Percentiles rank a stretch among this genome's conserved stretches.
phyloP scores from a whole-genome alignment of 768 basidiomycete genomes.

The Tulasnella sp. region DNA sequence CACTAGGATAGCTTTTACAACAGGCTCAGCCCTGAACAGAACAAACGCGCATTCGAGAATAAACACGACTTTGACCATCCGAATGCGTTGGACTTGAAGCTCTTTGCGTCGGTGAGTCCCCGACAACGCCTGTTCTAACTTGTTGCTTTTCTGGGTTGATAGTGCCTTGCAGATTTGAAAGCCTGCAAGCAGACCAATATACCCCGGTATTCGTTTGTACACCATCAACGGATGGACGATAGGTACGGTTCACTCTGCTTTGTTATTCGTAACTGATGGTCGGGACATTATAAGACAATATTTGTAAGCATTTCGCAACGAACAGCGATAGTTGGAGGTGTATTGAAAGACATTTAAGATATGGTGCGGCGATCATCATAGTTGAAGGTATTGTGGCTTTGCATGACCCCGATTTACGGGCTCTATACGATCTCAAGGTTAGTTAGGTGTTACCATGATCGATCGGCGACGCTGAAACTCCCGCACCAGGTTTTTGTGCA shows the following conservation, averaged over 20 bases:
- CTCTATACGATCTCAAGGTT: constrained; percentile 85
- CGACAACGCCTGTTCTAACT: neutral
- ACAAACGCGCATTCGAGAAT: constrained; percentile 70
- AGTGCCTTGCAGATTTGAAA: constrained; percentile 84
- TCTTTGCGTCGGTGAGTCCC: constrained; percentile 60
- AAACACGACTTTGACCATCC: constrained; percentile 84
- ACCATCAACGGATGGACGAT: constrained; percentile 71
- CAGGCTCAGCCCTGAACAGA: constrained; percentile 61
- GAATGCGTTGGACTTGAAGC: constrained; percentile 78
- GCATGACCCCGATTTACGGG: constrained; percentile 63
- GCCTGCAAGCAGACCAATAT: constrained; percentile 73
- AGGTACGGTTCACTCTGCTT: constrained; percentile 22
- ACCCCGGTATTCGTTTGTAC: constrained; percentile 85
- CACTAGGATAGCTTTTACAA: constrained; percentile 89
- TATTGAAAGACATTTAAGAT: constrained; percentile 24
- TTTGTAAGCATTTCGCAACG: constrained; percentile 22
- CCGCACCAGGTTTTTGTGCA: constrained; percentile 64
- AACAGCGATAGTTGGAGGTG: neutral
- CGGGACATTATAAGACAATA: constrained; percentile 17
- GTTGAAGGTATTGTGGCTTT: constrained; percentile 74
- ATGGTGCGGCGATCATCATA: constrained; percentile 88
- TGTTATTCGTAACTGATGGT: constrained; percentile 8
- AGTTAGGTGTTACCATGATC: constrained; percentile 14
- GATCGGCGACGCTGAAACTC: neutral
- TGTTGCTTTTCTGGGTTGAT: neutral